Conservation (phyloP, 129 eudicot genomes). For the Gnaphalium uliginosum region DNA sequence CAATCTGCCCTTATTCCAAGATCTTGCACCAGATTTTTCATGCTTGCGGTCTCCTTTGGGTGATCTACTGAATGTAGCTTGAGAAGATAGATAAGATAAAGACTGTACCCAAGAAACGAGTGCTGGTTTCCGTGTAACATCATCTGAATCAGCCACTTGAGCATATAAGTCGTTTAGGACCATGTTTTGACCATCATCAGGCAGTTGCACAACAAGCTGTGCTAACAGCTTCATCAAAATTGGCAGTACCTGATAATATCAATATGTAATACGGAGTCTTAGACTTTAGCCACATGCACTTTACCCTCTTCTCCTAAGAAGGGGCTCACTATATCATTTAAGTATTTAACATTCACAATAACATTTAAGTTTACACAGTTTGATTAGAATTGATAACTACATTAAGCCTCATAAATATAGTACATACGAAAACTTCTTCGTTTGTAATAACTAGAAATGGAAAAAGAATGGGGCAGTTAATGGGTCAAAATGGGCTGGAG, state of each 20-base stretch:
- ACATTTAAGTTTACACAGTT: not conserved
- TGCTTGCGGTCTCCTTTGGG: constrained; percentile 18
- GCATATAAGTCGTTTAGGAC: constrained; percentile 72
- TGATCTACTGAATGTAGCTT: constrained; percentile 36
- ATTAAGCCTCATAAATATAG: not conserved
- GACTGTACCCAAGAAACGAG: constrained; percentile 96
- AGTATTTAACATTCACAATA: not conserved
- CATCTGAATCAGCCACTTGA: constrained; percentile 93
- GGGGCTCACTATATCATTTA: not conserved
- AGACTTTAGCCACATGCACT: not conserved
- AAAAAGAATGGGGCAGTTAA: not conserved
- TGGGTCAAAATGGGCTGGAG: not conserved
- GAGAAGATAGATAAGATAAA: constrained; percentile 74
- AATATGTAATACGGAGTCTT: not conserved
- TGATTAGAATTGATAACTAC: not conserved
- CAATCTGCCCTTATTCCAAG: constrained; percentile 38
- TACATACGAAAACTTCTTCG: not conserved
- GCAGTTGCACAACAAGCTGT: constrained; percentile 61
- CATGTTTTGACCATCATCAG: constrained; percentile 62
- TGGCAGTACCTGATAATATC: constrained; percentile 67
- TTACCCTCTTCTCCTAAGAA: not conserved
- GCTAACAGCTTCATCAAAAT: constrained; percentile 86
- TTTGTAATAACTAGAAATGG: not conserved
- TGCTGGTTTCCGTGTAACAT: constrained; percentile 80
- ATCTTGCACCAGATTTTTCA: constrained; percentile 31